A percentile compares a stretch with the other conserved stretches of the same genome.
Conservation (phyloP, 495 filamentous ascomycete species). For the Aspergillus asperescens region DNA sequence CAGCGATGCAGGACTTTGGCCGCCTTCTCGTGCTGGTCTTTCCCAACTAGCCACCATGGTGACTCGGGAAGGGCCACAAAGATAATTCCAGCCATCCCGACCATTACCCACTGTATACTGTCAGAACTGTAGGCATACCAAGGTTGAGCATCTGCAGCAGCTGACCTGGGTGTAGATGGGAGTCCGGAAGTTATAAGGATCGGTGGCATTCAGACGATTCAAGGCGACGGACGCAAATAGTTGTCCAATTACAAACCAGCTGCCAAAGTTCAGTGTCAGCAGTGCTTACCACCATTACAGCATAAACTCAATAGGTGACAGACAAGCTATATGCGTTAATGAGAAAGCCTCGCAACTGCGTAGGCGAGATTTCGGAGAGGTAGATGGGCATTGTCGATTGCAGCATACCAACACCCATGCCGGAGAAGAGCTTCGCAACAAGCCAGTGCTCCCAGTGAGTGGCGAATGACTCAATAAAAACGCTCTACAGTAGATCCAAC, state of each 20-base stretch:
- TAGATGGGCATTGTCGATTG: constrained; percentile 41
- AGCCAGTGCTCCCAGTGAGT: constrained; percentile 37
- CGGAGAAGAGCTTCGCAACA: constrained; percentile 37
- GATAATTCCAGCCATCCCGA: constrained; percentile 27
- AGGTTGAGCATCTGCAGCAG: too few relatives aligned
- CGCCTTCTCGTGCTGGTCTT: constrained; percentile 33
- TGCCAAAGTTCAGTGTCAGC: constrained; percentile 7
- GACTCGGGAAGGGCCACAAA: constrained; percentile 32
- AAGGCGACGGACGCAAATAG: constrained; percentile 38
- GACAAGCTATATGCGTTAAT: constrained; percentile 40
- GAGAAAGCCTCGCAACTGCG: constrained; percentile 34
- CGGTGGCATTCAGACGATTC: constrained; percentile 20
- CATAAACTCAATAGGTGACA: too few relatives aligned
- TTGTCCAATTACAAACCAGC: constrained; percentile 40
- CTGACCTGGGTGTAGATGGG: constrained; percentile 41
- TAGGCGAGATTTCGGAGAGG: constrained; percentile 37
- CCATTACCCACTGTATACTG: constrained; percentile 30
- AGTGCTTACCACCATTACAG: too few relatives aligned
- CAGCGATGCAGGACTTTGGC: constrained; percentile 20
- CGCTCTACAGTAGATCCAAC: constrained; percentile 13
- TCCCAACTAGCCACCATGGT: constrained; percentile 36
- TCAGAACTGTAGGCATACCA: too few relatives aligned
- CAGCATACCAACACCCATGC: constrained; percentile 39
- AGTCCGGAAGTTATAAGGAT: constrained; percentile 31
- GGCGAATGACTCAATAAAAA: constrained; percentile 34